Percentiles rank a stretch among this genome's conserved stretches.
Conservation (phyloP, 2,329 filamentous ascomycete species). For the Penicillium corylophilum region DNA sequence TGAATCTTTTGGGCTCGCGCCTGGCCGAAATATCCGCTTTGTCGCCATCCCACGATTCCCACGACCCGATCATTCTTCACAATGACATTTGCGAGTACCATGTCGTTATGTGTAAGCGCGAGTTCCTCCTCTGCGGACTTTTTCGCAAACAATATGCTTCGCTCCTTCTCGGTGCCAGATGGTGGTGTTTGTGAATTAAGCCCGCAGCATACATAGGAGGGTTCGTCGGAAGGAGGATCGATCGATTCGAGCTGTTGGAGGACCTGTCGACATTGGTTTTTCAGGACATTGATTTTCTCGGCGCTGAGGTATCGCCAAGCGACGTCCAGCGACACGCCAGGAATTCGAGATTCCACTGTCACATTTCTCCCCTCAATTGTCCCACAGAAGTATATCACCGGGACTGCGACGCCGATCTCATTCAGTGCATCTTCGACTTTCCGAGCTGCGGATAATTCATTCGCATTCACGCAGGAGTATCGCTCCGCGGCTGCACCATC, state of each 20-base stretch:
- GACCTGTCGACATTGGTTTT: slow-evolving; percentile 38
- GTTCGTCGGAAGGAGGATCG: slow-evolving; percentile 26
- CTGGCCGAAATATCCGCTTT: slow-evolving; percentile 42
- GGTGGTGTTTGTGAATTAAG: slow-evolving; percentile 32
- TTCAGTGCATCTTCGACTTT: slow-evolving; percentile 35
- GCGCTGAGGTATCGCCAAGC: slow-evolving; percentile 39
- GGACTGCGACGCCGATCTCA: slow-evolving; percentile 34
- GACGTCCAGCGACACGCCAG: slow-evolving; percentile 40
- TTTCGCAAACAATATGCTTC: slow-evolving; percentile 34
- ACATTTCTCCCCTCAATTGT: slow-evolving; percentile 41
- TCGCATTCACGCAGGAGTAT: slow-evolving; percentile 37
- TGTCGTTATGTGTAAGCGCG: slow-evolving; percentile 38
- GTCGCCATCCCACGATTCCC: slow-evolving; percentile 40
- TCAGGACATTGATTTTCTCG: slow-evolving; percentile 34
- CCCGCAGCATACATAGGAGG: slow-evolving; percentile 36
- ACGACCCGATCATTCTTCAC: slow-evolving; percentile 39
- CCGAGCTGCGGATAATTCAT: slow-evolving; percentile 36
- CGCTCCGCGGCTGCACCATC: slow-evolving; percentile 29
- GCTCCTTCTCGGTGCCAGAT: slow-evolving; percentile 26
- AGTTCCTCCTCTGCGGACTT: slow-evolving; percentile 27
- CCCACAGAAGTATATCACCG: slow-evolving; percentile 39
- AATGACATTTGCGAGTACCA: slow-evolving; percentile 39
- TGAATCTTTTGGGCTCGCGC: slow-evolving; percentile 36
- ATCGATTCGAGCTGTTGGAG: slow-evolving; percentile 27
- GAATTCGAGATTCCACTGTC: slow-evolving; percentile 41